These are phyloP conservation scores for Mimosa pudica DNA, from an alignment of 306 rosid genomes.

Conservation along the genomic window DNA sequence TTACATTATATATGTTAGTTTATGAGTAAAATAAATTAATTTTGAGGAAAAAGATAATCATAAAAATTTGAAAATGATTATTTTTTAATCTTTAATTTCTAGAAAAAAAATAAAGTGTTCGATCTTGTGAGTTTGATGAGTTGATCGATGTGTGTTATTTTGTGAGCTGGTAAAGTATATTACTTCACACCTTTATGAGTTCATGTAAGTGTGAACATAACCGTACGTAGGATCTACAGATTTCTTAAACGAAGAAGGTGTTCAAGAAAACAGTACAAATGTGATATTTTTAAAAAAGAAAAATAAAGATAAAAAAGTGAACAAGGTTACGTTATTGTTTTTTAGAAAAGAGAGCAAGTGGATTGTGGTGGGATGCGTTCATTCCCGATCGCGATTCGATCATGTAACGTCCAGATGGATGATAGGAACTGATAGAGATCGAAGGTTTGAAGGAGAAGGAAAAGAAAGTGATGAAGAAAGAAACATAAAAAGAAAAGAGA, in stretches of 20 bases:
- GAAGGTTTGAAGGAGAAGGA: constrained; percentile 48
- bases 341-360: constrained; percentile 39
- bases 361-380: constrained; percentile 61
- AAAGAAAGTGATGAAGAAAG: not conserved
- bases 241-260: not conserved
- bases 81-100: too few relatives aligned
- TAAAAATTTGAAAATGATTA: too few relatives aligned
- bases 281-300: not conserved
- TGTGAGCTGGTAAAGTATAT: not conserved
- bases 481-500: constrained; percentile 4
- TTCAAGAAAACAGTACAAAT: not conserved
- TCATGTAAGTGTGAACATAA: not conserved
- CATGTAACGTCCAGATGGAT: constrained; percentile 43
- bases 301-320: constrained; percentile 25
- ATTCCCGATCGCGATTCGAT: constrained; percentile 60
- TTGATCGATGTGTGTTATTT: not conserved
- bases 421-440: constrained; percentile 43
- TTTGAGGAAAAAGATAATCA: too few relatives aligned
- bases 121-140: not conserved
- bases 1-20: too few relatives aligned
- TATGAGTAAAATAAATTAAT: too few relatives aligned
- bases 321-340: constrained; percentile 21
- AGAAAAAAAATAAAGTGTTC: too few relatives aligned
- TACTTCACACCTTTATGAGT: not conserved
- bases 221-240: not conserved